Base-by-base conservation (phyloP, 768 basidiomycete species). In the Lanmaoa rubissima region DNA sequence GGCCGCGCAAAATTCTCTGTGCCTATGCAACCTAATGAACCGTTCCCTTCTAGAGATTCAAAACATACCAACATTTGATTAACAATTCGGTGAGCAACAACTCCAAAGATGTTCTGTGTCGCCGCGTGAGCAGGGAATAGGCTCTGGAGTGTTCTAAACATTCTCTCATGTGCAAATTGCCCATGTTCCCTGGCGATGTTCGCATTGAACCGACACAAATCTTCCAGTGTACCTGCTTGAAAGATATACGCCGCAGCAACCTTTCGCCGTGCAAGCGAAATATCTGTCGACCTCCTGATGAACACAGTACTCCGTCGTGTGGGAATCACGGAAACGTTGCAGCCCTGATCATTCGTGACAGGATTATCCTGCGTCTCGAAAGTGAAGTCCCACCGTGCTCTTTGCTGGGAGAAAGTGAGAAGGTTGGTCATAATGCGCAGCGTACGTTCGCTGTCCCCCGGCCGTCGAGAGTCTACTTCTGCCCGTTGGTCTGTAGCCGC, bases 381-480 rank as follows among this genome's bases (percentile, higher is more conserved):
- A 13, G 81, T 76, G 1, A 76, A 72, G 7, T 75, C 76, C 46
- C 74, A 71, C 12, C 73, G 65, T 4, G 59, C 65, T 42, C 69
- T 67, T 39, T 79, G 76, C 55, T 79, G 81, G 13, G 84, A 81
- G 53, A 84, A 77, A 0, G 85, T 83, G 53, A 90, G 76, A 2
- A 91, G 73, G 64, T 88, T 89, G 5, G 88, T 89, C 88, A 90
- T 88, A 58, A 88, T 82, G 14, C 86, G 82, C n/a, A 86, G 66
- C 32, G 88, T 85, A 61, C 83, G 82, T 49, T 82, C 78, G 11
- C 78, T 78, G 41, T 81, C 79, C 51, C 81, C 82, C 12, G 74
- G 72, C 34, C 74, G 77, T 50, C 77, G 76, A 48, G 79, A 78
- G 26, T 69, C 71, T 28, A 72, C 69, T 3, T 78, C 73, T 19